These are phyloP conservation scores for Taphrina deformans DNA, from an alignment of 1,139 yeast species.

Conservation along the genomic window DNA sequence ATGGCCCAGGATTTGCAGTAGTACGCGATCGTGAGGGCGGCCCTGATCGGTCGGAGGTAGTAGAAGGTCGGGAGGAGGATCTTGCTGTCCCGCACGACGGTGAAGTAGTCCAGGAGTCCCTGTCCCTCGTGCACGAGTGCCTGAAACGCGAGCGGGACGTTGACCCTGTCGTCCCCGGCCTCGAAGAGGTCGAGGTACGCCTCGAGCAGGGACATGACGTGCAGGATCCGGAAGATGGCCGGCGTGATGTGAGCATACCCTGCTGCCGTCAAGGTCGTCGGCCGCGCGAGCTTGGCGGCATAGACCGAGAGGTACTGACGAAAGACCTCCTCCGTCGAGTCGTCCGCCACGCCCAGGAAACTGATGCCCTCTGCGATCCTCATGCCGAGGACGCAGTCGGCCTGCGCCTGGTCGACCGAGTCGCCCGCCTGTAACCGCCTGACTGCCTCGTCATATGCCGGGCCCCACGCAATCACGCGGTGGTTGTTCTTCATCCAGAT, in stretches of 20 bases:
- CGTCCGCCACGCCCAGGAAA: background rate
- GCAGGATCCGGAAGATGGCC: background rate
- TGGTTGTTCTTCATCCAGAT: background rate
- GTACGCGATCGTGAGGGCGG: background rate
- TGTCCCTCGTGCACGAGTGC: background rate
- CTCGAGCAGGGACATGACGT: background rate
- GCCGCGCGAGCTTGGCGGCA: background rate
- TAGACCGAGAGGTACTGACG: slow-evolving; percentile 1
- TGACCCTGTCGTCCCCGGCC: slow-evolving; percentile 1
- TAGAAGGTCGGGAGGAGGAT: background rate
- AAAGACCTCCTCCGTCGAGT: background rate
- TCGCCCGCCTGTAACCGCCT: background rate
- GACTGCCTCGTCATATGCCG: background rate
- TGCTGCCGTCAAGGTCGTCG: background rate
- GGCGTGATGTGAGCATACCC: background rate
- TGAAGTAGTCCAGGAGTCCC: background rate
- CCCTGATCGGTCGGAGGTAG: slow-evolving; percentile 2
- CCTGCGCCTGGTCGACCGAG: background rate
- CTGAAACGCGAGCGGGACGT: background rate
- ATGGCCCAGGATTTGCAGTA: background rate
- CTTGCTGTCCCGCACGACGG: background rate
- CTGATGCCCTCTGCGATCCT: slow-evolving; percentile 1
- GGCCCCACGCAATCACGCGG: slow-evolving; percentile 1
- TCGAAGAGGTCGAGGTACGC: slow-evolving; percentile 1
- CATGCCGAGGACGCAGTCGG: background rate